Evolutionary conservation across 108 stramenopile species (phyloP).

Genomic region (Discostella stelligeroides): DNA sequence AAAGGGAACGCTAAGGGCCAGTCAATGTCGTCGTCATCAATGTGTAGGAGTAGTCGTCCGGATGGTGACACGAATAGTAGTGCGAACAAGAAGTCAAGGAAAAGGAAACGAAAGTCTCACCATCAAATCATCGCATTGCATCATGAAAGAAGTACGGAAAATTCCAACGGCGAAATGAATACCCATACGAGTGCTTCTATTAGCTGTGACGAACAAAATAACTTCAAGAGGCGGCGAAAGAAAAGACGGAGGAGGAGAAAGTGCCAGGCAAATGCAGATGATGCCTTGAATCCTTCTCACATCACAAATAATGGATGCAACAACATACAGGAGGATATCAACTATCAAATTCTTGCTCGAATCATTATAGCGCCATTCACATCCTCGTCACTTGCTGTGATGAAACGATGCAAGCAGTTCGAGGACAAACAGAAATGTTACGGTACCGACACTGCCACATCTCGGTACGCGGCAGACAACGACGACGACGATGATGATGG

Average conservation of each 20-base stretch:
- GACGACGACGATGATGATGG: neutral
- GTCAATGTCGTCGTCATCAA: no score
- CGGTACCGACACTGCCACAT: neutral
- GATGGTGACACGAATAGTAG: neutral
- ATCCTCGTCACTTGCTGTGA: slow-evolving; percentile 7
- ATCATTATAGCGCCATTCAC: slow-evolving; percentile 52
- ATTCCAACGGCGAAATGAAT: no score
- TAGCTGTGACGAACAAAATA: neutral
- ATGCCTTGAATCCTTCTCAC: neutral
- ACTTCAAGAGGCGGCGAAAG: neutral
- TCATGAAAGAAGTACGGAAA: no score
- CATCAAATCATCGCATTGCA: neutral
- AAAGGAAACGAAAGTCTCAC: slow-evolving; percentile 5
- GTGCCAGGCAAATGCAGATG: neutral
- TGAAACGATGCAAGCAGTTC: slow-evolving; percentile 15
- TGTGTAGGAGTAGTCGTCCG: neutral
- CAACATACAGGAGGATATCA: neutral
- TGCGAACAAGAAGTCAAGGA: slow-evolving; percentile 1
- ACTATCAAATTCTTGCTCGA: slow-evolving; percentile 42
- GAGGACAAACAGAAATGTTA: neutral
- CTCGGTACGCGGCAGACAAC: neutral
- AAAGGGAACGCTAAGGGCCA: no score
- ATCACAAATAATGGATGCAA: neutral
- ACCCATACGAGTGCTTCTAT: no score
- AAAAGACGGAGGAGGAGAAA: neutral